These are phyloP conservation scores for Thielaviopsis euricoi DNA, from an alignment of 2,329 filamentous ascomycete genomes.

Conservation along the genomic window DNA sequence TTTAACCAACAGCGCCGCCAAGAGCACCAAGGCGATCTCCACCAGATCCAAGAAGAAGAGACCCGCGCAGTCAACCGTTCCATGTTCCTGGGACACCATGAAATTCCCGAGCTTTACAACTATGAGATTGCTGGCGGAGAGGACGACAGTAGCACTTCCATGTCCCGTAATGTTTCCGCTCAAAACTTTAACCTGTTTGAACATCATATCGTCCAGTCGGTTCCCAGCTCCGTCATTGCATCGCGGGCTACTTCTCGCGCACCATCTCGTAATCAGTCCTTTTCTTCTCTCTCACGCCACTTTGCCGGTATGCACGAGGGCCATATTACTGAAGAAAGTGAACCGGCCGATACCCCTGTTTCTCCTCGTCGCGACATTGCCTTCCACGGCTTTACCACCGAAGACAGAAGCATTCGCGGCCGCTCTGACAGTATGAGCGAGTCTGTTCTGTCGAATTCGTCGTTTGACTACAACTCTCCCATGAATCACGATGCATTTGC, in stretches of 20 bases:
- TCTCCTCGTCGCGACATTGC: neutral
- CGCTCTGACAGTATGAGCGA: constrained; percentile 69
- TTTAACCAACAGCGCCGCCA: constrained; percentile 42
- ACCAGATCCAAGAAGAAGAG: constrained; percentile 38
- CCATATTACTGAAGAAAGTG: neutral
- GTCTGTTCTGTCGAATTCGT: constrained; percentile 55
- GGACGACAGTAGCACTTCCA: constrained; percentile 27
- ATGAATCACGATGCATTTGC: constrained; percentile 48
- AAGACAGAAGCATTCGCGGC: constrained; percentile 41
- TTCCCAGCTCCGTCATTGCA: constrained; percentile 22
- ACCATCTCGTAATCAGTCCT: constrained; percentile 32
- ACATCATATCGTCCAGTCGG: constrained; percentile 18
- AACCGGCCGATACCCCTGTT: neutral
- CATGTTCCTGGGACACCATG: constrained; percentile 28
- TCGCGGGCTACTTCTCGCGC: constrained; percentile 28
- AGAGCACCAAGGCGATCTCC: constrained; percentile 39
- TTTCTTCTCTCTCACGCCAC: constrained; percentile 20
- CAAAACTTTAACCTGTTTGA: constrained; percentile 24
- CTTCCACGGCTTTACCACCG: constrained; percentile 19
- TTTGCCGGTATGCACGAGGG: constrained; percentile 1
- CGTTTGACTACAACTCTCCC: constrained; percentile 39
- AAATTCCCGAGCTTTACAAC: constrained; percentile 63
- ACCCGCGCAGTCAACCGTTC: constrained; percentile 27
- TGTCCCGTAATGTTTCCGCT: constrained; percentile 26
- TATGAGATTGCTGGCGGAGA: constrained; percentile 59